Evolutionary conservation across 176 grass and related monocot genomes (phyloP).

Genomic region (Leersia perrieri): DNA sequence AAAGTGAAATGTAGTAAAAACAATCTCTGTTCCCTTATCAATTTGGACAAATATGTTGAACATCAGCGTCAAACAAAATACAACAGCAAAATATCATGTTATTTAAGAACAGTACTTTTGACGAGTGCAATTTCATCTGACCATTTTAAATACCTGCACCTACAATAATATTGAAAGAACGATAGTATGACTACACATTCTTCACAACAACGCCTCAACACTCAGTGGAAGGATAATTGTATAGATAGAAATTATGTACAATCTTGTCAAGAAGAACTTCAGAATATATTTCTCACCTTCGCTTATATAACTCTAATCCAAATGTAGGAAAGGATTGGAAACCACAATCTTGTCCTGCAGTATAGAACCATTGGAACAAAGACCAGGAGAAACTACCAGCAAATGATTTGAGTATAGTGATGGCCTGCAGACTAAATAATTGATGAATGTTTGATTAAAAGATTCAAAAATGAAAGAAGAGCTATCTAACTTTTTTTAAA

Average conservation of each 20-base stretch:
- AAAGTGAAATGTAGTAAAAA: too few species aligned
- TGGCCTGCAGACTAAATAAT: conserved; percentile 43
- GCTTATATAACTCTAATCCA: conserved; percentile 52
- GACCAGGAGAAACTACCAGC: conserved; percentile 51
- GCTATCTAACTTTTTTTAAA: neutral
- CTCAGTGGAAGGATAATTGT: neutral
- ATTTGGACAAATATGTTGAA: too few species aligned
- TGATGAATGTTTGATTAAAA: neutral
- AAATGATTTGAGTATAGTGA: conserved; percentile 50
- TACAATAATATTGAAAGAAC: too few species aligned
- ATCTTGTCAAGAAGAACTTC: neutral
- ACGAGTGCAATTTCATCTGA: too few species aligned
- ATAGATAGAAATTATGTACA: neutral
- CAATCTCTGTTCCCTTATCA: too few species aligned
- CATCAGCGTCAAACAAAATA: too few species aligned
- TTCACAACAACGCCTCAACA: neutral
- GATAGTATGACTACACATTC: neutral
- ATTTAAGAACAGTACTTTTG: too few species aligned
- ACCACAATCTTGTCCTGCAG: conserved; percentile 43
- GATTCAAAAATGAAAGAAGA: neutral
- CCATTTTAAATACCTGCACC: too few species aligned
- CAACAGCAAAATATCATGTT: too few species aligned
- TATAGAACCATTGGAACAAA: conserved; percentile 64
- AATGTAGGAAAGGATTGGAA: conserved; percentile 63
- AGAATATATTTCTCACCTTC: conserved; percentile 21